A percentile compares a stretch with the other conserved stretches of the same genome.
phyloP scores from a whole-genome alignment of 2,329 filamentous ascomycete species.

The Tolypocladium ovalisporum region DNA sequence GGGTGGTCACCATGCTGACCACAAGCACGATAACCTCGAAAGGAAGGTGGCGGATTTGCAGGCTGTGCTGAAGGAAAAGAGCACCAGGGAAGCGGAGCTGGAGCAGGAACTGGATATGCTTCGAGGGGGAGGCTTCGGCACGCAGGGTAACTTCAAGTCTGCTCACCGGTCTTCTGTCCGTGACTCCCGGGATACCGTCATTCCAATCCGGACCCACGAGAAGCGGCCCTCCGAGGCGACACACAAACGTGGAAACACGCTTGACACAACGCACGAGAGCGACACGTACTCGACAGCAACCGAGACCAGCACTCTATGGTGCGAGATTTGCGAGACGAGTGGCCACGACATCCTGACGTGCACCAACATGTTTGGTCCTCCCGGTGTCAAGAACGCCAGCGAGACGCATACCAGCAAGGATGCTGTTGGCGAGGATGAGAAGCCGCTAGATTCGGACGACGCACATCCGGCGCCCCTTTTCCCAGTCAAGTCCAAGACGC shows the following conservation, averaged over 20 bases:
- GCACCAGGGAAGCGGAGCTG: conserved; percentile 67
- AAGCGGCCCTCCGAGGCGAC: conserved; percentile 32
- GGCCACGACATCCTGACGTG: conserved; percentile 93
- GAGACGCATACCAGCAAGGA: conserved; percentile 23
- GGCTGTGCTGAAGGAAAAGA: conserved; percentile 60
- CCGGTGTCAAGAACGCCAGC: conserved; percentile 21
- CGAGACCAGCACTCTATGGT: conserved; percentile 70
- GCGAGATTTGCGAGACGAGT: conserved; percentile 86
- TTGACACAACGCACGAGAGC: conserved; percentile 62
- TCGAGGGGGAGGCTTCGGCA: conserved; percentile 28
- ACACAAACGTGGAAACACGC: conserved; percentile 40
- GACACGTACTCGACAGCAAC: conserved; percentile 60
- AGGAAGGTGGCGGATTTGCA: conserved; percentile 72
- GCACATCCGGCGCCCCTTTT: conserved; percentile 45
- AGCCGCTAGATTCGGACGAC: conserved; percentile 27
- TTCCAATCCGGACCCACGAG: conserved; percentile 42
- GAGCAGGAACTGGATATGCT: conserved; percentile 68
- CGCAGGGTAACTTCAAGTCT: conserved; percentile 12
- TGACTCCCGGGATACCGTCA: conserved; percentile 56
- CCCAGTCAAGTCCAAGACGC: conserved; percentile 36
- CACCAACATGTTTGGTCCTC: conserved; percentile 70
- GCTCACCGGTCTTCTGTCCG: conserved; percentile 46
- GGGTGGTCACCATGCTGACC: conserved; percentile 15
- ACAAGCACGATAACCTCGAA: conserved; percentile 56
- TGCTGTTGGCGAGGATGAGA: conserved; percentile 22